Evolutionary conservation across 768 basidiomycete genomes (phyloP).

Genomic region (Amanita muscaria): DNA sequence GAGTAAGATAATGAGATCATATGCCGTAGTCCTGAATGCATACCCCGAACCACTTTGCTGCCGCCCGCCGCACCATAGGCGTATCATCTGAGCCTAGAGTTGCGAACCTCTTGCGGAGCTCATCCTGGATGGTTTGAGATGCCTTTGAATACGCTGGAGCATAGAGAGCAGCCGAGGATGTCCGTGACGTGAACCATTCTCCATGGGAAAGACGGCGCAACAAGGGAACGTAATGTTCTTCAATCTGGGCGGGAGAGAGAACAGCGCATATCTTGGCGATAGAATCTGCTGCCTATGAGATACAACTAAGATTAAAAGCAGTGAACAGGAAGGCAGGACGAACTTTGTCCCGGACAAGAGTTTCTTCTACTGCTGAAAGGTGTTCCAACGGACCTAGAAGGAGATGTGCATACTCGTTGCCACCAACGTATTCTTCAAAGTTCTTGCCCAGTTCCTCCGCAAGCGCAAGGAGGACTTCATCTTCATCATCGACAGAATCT

Average conservation of each 20-base stretch:
- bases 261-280: slow-evolving; percentile 82
- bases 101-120: slow-evolving; percentile 78
- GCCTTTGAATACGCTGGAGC: slow-evolving; percentile 83
- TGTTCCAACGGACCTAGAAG: slow-evolving; percentile 91
- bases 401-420: slow-evolving; percentile 76
- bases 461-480: slow-evolving; percentile 91
- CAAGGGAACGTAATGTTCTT: slow-evolving; percentile 87
- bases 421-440: slow-evolving; percentile 94
- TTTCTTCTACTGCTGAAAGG: slow-evolving; percentile 94
- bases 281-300: slow-evolving; percentile 80
- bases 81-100: slow-evolving; percentile 88
- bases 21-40: slow-evolving; percentile 24
- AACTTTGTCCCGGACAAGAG: slow-evolving; percentile 95
- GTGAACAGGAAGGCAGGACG: slow-evolving; percentile 12
- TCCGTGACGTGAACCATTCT: slow-evolving; percentile 98
- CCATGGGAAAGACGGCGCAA: slow-evolving; percentile 82
- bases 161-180: slow-evolving; percentile 90
- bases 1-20: slow-evolving; percentile 8
- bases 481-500: slow-evolving; percentile 99
- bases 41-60: slow-evolving; percentile 94
- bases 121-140: slow-evolving; percentile 66
- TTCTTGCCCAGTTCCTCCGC: slow-evolving; percentile 90
- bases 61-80: slow-evolving; percentile 95
- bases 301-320: slow-evolving; percentile 8
- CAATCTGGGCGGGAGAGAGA: slow-evolving; percentile 71